Conservation (phyloP, 2,329 filamentous ascomycete species). For the Fusarium torreyae region DNA sequence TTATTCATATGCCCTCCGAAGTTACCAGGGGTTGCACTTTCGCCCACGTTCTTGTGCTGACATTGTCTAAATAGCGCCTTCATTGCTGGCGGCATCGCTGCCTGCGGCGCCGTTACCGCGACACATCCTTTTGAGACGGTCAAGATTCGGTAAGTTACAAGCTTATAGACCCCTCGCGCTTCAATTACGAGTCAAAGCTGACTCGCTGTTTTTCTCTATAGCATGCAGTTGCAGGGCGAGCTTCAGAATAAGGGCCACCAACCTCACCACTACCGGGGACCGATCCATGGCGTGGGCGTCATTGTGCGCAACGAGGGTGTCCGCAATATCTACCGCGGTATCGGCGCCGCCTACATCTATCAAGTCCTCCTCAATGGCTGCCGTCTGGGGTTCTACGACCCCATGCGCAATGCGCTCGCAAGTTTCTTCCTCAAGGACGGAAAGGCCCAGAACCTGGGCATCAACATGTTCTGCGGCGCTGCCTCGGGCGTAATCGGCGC, state of each 20-base stretch:
- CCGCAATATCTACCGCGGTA: conserved; percentile 86
- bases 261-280: conserved; percentile 89
- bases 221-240: conserved; percentile 96
- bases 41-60: conserved; percentile 19
- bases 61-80: conserved; percentile 74
- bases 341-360: conserved; percentile 95
- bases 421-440: conserved; percentile 79
- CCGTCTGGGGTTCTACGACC: conserved; percentile 97
- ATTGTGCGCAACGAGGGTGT: conserved; percentile 93
- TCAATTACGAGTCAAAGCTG: conserved; percentile 5
- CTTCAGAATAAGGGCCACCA: conserved; percentile 89
- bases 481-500: conserved; percentile 91
- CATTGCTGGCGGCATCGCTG: conserved; percentile 95
- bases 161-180: not conserved
- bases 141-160: conserved; percentile 85
- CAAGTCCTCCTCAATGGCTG: conserved; percentile 97
- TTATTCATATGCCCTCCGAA: not conserved
- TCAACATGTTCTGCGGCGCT: conserved; percentile 96
- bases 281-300: conserved; percentile 90
- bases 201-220: conserved; percentile 53
- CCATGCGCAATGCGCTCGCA: conserved; percentile 82
- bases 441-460: conserved; percentile 83
- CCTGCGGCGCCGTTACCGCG: conserved; percentile 96
- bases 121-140: conserved; percentile 99
- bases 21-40: conserved; percentile 3